Base-by-base conservation (phyloP, 2,329 filamentous ascomycete species). In the Fusarium sp. region DNA sequence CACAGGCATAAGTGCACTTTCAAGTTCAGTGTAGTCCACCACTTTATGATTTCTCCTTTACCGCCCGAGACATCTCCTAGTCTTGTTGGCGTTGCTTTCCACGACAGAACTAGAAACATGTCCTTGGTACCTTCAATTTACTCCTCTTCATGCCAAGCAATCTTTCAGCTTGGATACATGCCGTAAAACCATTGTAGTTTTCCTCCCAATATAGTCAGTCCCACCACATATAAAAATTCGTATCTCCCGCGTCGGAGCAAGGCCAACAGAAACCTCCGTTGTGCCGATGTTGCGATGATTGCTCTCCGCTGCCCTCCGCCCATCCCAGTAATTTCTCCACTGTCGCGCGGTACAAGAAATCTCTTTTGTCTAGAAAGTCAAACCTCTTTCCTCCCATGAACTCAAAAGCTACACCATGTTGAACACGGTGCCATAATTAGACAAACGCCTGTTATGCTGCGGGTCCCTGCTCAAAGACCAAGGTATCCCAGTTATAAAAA, bases 391-490 rank as follows among this genome's bases (percentile, higher is more conserved):
- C 68, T 35, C 64, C 61, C 63, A 48, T 42, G 39, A 70, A 68
- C 59, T 61, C 63, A 45, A 62, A 68, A 33, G 53, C 48, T 56
- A 73, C 64, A 75, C 73, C 72, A 53, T 68, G 51, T 61, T 60
- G 51, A 65, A 58, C 48, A 55, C 55, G 54, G 24, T 57, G 50
- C 36, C 65, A 51, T 54, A 65, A 68, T n/a, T 47, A 60, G 65
- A 65, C 66, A 61, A 79, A 79, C 77, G 78, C 78, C 77, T 73
- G 71, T 62, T 74, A 79, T 79, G 78, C 77, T 76, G 64, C 58
- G 66, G 64, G 71, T 62, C 72, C 69, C 65, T 72, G 65, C 74
- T 62, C 69, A 61, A 67, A 69, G 61, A 68, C 67, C 60, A 59
- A 75, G 75, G 71, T 78, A 78, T 79, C 73, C 62, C 65, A 70